Base-by-base conservation (phyloP, 2,329 filamentous ascomycete genomes). In the Trichophyton equinum region DNA sequence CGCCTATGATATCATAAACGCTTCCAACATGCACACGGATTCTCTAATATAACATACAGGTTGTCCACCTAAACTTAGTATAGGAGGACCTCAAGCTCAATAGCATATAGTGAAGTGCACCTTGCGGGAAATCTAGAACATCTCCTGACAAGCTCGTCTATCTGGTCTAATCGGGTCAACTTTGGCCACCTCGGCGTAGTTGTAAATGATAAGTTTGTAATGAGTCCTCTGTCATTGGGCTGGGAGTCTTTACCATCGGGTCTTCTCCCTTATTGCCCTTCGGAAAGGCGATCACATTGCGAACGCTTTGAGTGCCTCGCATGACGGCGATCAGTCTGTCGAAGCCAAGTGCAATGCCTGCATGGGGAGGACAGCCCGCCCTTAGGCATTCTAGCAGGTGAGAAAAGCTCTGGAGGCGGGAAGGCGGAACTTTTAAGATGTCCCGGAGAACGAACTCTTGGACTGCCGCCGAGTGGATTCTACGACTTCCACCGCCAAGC, bases 251-350 rank as follows among this genome's bases (percentile, higher is more conserved):
- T 2, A 95, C 89, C 73, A 95, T 82, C 61, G 84, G 74, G 75
- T 99, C 94, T 70, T 95, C 88, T 0, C 94, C 91, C 71, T 85
- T 91, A 63, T 90, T 91, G 64, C 84, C 91, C 78, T 99, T 99
- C 0, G 94, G 95, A 70, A 99, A 99, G 0, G 91, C 91, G 73
- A 99, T 96, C 1, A 99, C 92, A 75, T 99, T 92, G 62, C 89
- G 80, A 2, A 99, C 87, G 1, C 87, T 91, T 9, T 87, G 80
- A 36, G 82, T 86, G 1, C 86, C 87, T 22, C 87, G 82, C 79
- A 99, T 82, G 0, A 96, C 77, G 0, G 92, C 87, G 44, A 94
- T 80, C 57, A 99, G 74, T 3, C 94, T 81, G 72, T 99, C 94
- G 71, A 96, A 96, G 0, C 94, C 94, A 15, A 99, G 77, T 0